These are phyloP conservation scores for Dictyostelium citrinum DNA, from an alignment of 78 protist genomes.

Conservation along the genomic window DNA sequence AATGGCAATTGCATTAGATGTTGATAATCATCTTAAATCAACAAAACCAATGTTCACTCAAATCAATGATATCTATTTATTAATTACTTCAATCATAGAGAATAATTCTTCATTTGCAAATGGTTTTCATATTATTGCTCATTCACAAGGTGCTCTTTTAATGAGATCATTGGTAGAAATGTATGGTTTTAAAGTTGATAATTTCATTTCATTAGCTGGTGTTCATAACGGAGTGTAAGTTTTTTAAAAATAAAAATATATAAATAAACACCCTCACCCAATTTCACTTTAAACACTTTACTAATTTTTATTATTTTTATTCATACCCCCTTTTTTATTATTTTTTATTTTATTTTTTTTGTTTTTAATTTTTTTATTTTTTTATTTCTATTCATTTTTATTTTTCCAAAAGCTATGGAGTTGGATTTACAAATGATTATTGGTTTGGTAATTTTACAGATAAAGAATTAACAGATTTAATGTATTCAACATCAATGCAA, in stretches of 20 bases:
- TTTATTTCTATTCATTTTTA: neutral
- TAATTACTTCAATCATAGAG: neutral
- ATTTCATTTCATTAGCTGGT: slow-evolving; percentile 54
- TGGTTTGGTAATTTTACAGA: slow-evolving; percentile 23
- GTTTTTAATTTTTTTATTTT: too few species aligned
- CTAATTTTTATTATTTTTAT: too few species aligned
- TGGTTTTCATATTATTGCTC: slow-evolving; percentile 50
- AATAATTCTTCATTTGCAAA: slow-evolving; percentile 2
- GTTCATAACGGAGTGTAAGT: slow-evolving; percentile 59
- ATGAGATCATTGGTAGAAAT: slow-evolving; percentile 18
- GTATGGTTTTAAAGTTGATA: slow-evolving; percentile 31
- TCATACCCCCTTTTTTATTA: neutral
- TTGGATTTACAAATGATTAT: neutral
- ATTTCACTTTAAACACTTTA: too few species aligned
- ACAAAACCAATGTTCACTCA: slow-evolving; percentile 15
- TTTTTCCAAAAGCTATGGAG: slow-evolving; percentile 1
- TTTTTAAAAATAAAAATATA: neutral
- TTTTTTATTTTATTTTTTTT: too few species aligned
- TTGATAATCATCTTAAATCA: slow-evolving; percentile 30
- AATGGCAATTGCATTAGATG: slow-evolving; percentile 32
- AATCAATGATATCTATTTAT: slow-evolving; percentile 8
- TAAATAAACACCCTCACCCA: too few species aligned
- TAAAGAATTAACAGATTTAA: slow-evolving; percentile 13
- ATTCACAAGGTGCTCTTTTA: slow-evolving; percentile 53
- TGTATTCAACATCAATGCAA: slow-evolving; percentile 29